Evolutionary conservation across 164 flowering plant genomes (phyloP).

Genomic region (Liquidambar formosana): DNA sequence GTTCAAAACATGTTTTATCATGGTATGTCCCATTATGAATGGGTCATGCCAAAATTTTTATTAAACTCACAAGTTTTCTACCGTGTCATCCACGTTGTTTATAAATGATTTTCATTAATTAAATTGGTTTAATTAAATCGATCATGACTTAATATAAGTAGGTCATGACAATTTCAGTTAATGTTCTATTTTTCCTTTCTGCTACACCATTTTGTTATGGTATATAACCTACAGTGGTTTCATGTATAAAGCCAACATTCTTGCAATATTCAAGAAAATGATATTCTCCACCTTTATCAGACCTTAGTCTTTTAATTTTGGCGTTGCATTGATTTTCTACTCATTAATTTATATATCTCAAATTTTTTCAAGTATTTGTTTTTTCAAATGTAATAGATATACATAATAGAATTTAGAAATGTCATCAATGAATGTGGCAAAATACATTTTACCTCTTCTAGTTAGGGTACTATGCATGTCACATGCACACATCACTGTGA

Average conservation of each 20-base stretch:
- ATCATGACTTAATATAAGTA: too few relatives aligned
- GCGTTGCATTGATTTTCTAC: background rate
- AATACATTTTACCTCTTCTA: too few relatives aligned
- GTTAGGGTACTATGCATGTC: background rate
- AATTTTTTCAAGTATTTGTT: background rate
- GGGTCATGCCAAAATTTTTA: too few relatives aligned
- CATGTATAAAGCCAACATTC: background rate
- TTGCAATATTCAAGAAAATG: background rate
- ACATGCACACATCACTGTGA: conserved; percentile 6
- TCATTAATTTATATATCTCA: background rate
- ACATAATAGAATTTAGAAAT: background rate
- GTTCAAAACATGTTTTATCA: too few relatives aligned
- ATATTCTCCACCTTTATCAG: conserved; percentile 4
- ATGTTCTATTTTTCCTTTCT: background rate
- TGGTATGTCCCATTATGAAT: too few relatives aligned
- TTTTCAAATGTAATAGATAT: background rate
- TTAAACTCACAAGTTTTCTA: too few relatives aligned
- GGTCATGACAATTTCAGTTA: background rate
- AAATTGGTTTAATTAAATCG: too few relatives aligned
- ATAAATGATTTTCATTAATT: too few relatives aligned
- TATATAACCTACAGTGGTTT: background rate
- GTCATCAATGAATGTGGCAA: background rate
- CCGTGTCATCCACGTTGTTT: too few relatives aligned
- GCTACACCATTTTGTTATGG: conserved; percentile 1
- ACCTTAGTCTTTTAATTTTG: too few relatives aligned